These are phyloP conservation scores for Zalaria sp. DNA, from an alignment of 2,329 filamentous ascomycete species.

Conservation along the genomic window DNA sequence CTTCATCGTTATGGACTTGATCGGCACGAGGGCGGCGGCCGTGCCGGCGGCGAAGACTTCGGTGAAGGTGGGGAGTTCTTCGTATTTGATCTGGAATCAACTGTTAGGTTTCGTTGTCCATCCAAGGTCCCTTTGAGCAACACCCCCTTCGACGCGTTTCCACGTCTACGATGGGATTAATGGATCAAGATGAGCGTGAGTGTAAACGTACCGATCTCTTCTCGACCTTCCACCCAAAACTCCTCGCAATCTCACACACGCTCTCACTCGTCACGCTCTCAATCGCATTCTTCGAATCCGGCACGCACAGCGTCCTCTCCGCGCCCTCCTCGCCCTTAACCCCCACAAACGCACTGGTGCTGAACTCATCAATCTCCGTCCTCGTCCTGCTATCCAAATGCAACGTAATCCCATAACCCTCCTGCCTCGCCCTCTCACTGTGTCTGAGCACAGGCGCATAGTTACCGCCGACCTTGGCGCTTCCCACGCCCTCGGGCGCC, in stretches of 20 bases:
- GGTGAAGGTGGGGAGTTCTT: constrained; percentile 46
- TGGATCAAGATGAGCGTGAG: not conserved
- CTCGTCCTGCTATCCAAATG: constrained; percentile 78
- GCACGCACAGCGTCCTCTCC: constrained; percentile 59
- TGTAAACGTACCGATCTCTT: constrained; percentile 43
- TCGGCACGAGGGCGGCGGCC: constrained; percentile 79
- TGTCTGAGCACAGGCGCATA: constrained; percentile 84
- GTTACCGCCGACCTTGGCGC: constrained; percentile 90
- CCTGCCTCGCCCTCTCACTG: constrained; percentile 64
- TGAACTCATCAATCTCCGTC: constrained; percentile 88
- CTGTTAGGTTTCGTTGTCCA: not conserved
- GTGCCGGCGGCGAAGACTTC: constrained; percentile 91
- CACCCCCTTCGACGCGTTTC: too few species aligned
- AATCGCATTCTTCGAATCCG: constrained; percentile 77
- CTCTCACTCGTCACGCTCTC: constrained; percentile 74
- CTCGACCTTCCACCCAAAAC: constrained; percentile 77
- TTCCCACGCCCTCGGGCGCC: constrained; percentile 80
- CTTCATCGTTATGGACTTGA: constrained; percentile 72
- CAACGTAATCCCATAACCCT: constrained; percentile 87
- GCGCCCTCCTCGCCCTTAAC: constrained; percentile 45
- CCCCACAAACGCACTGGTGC: constrained; percentile 85
- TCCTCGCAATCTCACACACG: constrained; percentile 58
- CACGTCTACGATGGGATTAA: not conserved
- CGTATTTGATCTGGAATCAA: constrained; percentile 44
- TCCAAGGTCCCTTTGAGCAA: not conserved